Base-by-base conservation (phyloP, 176 grass and related monocot genomes). In the Aegilops speltoides region DNA sequence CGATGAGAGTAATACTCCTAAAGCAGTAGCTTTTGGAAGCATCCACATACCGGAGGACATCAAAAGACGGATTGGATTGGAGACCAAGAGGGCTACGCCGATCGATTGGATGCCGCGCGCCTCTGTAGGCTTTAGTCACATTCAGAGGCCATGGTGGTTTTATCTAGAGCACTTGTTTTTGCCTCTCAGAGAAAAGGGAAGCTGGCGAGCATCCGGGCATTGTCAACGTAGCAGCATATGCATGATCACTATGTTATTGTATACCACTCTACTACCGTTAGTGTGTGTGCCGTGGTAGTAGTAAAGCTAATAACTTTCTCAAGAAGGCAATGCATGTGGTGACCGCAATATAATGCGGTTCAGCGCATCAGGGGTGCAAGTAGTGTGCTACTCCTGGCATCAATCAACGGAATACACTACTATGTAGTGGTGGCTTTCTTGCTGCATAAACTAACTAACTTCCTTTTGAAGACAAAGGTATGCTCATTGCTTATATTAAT, bases 41-140 rank as follows among this genome's bases (percentile, higher is more conserved):
- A 84, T 81, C 89, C 85, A 85, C 89, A 77, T 66, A 84, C 76
- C 23, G 84, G 79, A 36, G 76, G 23, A 77, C 79, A 90, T 50
- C 25, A 59, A 90, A 83, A 87, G 77, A 60, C 17, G 68, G 75
- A 29, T 48, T 23, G 57, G 74, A 46, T 60, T 41, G 5, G 67
- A 59, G 2, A 59, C 56, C 56, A 59, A 89, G 41, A 45, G 41
- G 43, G 43, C 83, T 81, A 84, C 29, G 54, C 84, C 31, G 31
- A 31, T 31, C 31, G 56, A 79, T 80, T 79, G 80, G 68, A 37
- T 83, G 67, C 32, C 56, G 70, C n/a, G 36, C 22, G 70, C 37
- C 3, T 4, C 37, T 73, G 45, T 83, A 67, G 60, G 68, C 89
- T 91, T 91, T 91, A 76, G 85, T 91, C 81, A 52, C 81, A 6